Percentiles rank a stretch among this genome's conserved stretches.
phyloP scores from a whole-genome alignment of 2,329 filamentous ascomycete species.

The Verticillium longisporum region DNA sequence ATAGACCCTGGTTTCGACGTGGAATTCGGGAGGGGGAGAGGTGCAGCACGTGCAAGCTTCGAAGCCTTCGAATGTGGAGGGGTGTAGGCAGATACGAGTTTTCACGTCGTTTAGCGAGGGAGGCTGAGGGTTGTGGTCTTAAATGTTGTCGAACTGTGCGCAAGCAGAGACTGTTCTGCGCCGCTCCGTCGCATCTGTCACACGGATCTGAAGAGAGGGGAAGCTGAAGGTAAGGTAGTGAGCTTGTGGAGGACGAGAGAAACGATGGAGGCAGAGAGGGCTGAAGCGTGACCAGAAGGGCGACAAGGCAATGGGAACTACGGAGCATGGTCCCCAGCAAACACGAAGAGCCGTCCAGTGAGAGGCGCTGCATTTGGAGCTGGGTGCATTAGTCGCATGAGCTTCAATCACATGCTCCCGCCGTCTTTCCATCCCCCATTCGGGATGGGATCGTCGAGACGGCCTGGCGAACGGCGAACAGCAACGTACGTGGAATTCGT shows the following conservation, averaged over 20 bases:
- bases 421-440: neutral
- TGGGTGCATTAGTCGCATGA: neutral
- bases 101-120: neutral
- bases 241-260: neutral
- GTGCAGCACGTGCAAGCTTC: neutral
- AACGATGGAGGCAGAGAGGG: neutral
- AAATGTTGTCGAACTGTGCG: neutral
- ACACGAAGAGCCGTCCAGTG: neutral
- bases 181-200: neutral
- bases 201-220: neutral
- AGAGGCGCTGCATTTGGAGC: neutral
- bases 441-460: neutral
- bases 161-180: neutral
- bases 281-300: neutral
- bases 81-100: neutral
- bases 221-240: neutral
- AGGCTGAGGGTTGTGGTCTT: neutral
- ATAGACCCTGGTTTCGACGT: neutral
- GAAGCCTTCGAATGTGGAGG: neutral
- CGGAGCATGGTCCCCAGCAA: neutral
- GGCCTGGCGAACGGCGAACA: neutral
- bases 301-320: neutral
- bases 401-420: neutral
- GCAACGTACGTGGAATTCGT: neutral
- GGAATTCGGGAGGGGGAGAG: neutral